A percentile compares a stretch with the other conserved stretches of the same genome.
phyloP scores from a whole-genome alignment of 306 rosid genomes.

The Pterocarpus macrocarpus region DNA sequence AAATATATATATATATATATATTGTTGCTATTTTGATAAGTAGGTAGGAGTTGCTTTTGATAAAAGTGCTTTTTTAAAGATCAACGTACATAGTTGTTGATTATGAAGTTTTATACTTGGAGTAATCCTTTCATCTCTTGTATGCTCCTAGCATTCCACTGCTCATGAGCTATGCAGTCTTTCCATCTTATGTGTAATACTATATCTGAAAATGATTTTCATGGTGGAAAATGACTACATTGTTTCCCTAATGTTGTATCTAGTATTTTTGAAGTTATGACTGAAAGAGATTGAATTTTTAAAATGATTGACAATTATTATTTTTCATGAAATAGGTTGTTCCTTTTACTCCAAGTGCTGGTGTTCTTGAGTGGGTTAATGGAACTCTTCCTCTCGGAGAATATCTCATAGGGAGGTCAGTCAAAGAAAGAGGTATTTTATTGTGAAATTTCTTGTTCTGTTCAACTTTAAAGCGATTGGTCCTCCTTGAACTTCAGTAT shows the following conservation, averaged over 20 bases:
- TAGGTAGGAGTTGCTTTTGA: too few relatives aligned
- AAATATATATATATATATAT: too few relatives aligned
- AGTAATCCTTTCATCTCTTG: not conserved
- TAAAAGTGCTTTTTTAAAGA: too few relatives aligned
- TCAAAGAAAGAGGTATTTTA: conserved; percentile 37
- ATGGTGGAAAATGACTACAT: not conserved
- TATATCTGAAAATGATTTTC: conserved; percentile 30
- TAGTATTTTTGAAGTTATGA: conserved; percentile 8
- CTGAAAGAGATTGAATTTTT: conserved; percentile 18
- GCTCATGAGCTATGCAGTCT: not conserved
- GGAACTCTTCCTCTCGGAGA: conserved; percentile 97
- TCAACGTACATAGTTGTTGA: too few relatives aligned
- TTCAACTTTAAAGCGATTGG: conserved; percentile 33
- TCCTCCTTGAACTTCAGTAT: conserved; percentile 59
- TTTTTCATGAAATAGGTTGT: conserved; percentile 69
- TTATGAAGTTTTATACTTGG: conserved; percentile 1
- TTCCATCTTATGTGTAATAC: conserved; percentile 5
- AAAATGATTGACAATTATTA: conserved; percentile 22
- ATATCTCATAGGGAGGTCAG: conserved; percentile 91
- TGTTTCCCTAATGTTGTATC: conserved; percentile 9
- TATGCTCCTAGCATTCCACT: conserved; percentile 14
- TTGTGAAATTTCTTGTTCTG: conserved; percentile 26
- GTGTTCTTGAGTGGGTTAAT: conserved; percentile 98
- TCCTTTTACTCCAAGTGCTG: conserved; percentile 99
- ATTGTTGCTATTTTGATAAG: too few relatives aligned